phyloP scores from a whole-genome alignment of 768 basidiomycete species.

The Pleurotus ostreatus region DNA sequence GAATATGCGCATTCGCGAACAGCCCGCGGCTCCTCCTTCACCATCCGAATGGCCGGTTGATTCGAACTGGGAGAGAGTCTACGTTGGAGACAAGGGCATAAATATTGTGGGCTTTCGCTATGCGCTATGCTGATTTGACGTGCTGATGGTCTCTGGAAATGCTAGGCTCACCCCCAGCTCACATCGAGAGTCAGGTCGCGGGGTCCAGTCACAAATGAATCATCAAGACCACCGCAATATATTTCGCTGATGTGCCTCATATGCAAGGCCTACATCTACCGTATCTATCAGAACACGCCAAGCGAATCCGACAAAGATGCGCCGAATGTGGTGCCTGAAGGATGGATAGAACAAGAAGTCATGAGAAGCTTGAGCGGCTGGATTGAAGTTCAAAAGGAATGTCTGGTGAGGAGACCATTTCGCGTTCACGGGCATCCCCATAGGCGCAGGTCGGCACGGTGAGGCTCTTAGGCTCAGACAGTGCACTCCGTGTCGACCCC shows the following conservation, averaged over 20 bases:
- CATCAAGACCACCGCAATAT: slow-evolving; percentile 51
- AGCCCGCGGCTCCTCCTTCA: slow-evolving; percentile 24
- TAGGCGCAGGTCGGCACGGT: not conserved
- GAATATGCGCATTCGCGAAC: slow-evolving; percentile 56
- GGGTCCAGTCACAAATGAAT: slow-evolving; percentile 35
- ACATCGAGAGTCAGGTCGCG: slow-evolving; percentile 61
- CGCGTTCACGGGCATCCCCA: not conserved
- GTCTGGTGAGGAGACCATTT: slow-evolving; percentile 52
- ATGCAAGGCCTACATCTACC: slow-evolving; percentile 64
- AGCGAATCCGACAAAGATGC: slow-evolving; percentile 60
- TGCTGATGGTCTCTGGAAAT: slow-evolving; percentile 13
- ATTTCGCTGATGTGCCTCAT: slow-evolving; percentile 66
- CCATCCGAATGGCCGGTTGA: slow-evolving; percentile 29
- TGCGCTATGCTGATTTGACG: not conserved
- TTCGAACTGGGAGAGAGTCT: slow-evolving; percentile 47
- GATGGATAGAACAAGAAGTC: slow-evolving; percentile 73
- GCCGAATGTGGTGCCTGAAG: slow-evolving; percentile 63
- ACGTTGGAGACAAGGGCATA: slow-evolving; percentile 67
- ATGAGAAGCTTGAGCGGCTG: slow-evolving; percentile 67
- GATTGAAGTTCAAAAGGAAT: slow-evolving; percentile 68
- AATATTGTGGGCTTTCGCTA: slow-evolving; percentile 48
- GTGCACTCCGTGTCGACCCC: too few relatives aligned
- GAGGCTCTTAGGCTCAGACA: not conserved
- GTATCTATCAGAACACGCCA: slow-evolving; percentile 58
- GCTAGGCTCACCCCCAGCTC: slow-evolving; percentile 63